A percentile compares a stretch with the other conserved stretches of the same genome.
These are phyloP conservation scores for Dalbergia oliveri DNA, from an alignment of 306 rosid species.

Conservation along the genomic window DNA sequence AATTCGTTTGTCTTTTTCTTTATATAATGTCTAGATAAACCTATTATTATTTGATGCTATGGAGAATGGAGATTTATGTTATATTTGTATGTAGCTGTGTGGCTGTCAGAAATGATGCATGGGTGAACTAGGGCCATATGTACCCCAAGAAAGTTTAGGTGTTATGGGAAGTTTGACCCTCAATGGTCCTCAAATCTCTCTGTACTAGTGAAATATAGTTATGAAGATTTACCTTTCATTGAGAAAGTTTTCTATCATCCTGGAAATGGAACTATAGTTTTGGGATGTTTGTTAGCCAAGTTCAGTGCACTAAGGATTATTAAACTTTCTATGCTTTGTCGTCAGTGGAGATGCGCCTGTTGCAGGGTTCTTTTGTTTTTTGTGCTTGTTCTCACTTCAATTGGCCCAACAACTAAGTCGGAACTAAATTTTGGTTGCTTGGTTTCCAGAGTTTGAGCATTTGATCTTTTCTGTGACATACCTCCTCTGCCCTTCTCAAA, in stretches of 20 bases:
- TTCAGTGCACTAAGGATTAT: neutral
- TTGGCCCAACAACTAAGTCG: neutral
- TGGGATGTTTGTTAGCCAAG: neutral
- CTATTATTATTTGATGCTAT: neutral
- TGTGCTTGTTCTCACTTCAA: no score
- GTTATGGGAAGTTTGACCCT: neutral
- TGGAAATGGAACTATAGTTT: neutral
- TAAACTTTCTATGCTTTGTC: neutral
- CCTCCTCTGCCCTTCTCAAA: neutral
- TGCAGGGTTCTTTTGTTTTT: no score
- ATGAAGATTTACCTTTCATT: neutral
- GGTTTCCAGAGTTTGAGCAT: neutral
- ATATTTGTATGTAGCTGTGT: neutral
- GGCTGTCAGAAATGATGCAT: neutral
- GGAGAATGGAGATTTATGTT: neutral
- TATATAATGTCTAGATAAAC: neutral
- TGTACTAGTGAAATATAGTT: neutral
- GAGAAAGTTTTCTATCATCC: slow-evolving; percentile 1
- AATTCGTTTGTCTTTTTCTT: neutral
- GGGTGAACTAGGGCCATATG: neutral
- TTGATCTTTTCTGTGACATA: neutral
- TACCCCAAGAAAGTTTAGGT: neutral
- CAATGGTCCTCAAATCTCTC: neutral
- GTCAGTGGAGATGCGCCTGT: neutral
- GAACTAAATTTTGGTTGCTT: neutral